Percentiles rank a stretch among this genome's conserved stretches.
Conservation (phyloP, 2,329 filamentous ascomycete genomes). For the Aspergillus sp. region DNA sequence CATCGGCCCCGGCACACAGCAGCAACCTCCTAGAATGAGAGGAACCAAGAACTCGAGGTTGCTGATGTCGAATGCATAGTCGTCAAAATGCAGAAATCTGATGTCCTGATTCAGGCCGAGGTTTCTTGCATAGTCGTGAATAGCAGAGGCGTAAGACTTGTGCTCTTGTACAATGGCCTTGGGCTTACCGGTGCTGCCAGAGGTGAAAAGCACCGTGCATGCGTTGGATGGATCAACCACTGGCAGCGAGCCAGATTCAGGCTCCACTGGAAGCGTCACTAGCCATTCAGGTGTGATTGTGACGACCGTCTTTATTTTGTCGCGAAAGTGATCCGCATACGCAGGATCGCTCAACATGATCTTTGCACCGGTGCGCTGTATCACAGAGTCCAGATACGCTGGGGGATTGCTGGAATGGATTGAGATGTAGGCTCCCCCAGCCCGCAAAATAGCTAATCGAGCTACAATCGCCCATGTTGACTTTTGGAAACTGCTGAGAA, state of each 20-base stretch:
- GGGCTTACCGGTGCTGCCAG: not conserved
- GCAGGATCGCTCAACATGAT: not conserved
- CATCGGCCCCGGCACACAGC: not conserved
- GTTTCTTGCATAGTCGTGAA: not conserved
- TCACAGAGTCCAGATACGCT: not conserved
- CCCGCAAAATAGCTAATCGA: not conserved
- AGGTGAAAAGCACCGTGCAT: not conserved
- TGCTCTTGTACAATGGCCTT: not conserved
- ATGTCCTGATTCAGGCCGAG: not conserved
- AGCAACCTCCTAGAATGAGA: not conserved
- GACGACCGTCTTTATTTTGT: not conserved
- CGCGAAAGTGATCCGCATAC: not conserved
- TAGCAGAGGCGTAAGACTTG: not conserved
- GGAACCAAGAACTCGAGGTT: not conserved
- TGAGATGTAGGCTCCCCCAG: not conserved
- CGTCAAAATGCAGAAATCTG: not conserved
- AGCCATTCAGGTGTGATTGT: not conserved
- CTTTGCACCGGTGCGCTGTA: not conserved
- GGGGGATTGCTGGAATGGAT: not conserved
- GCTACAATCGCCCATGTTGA: not conserved
- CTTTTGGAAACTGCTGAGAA: not conserved
- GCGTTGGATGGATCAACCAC: not conserved
- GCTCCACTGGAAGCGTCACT: not conserved
- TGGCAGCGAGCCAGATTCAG: not conserved
- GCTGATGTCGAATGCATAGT: conserved; percentile 7